phyloP scores from a whole-genome alignment of 495 filamentous ascomycete species.

The Penicillium riverlandense region DNA sequence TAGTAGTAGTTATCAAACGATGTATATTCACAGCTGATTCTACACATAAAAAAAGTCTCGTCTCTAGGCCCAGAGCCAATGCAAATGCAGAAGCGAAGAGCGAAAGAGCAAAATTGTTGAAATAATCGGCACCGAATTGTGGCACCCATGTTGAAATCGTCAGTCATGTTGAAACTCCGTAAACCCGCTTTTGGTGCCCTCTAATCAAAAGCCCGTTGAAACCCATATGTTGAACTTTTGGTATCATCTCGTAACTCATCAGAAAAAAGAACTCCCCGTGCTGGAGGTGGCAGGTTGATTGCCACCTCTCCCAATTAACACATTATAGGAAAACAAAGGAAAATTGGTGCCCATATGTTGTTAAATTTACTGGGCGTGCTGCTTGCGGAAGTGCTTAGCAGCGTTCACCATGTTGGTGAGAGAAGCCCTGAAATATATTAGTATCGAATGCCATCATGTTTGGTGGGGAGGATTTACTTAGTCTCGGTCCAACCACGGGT shows the following conservation, averaged over 20 bases:
- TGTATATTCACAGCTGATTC: slow-evolving; percentile 22
- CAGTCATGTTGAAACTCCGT: slow-evolving; percentile 48
- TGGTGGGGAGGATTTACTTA: slow-evolving; percentile 36
- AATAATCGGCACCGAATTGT: slow-evolving; percentile 31
- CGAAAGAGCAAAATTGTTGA: slow-evolving; percentile 18
- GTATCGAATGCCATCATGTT: too few species aligned
- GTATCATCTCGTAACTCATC: slow-evolving; percentile 47
- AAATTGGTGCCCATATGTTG: slow-evolving; percentile 9
- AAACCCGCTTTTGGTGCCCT: slow-evolving; percentile 41
- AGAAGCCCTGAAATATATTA: background rate
- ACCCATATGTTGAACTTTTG: slow-evolving; percentile 47
- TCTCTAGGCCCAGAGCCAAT: slow-evolving; percentile 11
- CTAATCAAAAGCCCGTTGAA: slow-evolving; percentile 35
- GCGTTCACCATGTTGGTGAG: slow-evolving; percentile 80
- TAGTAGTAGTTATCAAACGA: background rate
- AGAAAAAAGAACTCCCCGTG: slow-evolving; percentile 28
- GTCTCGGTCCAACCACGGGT: slow-evolving; percentile 95
- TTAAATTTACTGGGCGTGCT: slow-evolving; percentile 58
- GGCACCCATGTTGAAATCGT: slow-evolving; percentile 56
- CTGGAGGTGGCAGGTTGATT: slow-evolving; percentile 39
- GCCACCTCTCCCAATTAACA: slow-evolving; percentile 26
- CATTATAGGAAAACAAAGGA: slow-evolving; percentile 13
- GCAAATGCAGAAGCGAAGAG: slow-evolving; percentile 2
- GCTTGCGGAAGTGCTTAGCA: slow-evolving; percentile 88
- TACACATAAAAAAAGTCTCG: slow-evolving; percentile 15